phyloP scores from a whole-genome alignment of 23 red algal species.

The Gracilaria vermiculophylla region DNA sequence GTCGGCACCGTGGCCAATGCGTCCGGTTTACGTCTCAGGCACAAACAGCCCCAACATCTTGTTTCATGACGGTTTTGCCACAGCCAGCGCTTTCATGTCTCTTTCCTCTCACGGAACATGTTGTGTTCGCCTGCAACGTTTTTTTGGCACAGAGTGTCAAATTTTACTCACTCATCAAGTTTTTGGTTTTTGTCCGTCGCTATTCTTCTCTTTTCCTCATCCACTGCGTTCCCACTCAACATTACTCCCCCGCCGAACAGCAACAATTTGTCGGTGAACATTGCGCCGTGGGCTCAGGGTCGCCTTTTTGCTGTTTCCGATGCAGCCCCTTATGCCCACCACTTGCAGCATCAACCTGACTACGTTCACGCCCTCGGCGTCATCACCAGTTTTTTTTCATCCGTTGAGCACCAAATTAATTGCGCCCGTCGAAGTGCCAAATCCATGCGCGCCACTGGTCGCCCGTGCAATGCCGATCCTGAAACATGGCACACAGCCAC shows the following conservation, averaged over 20 bases:
- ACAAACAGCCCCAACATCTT: no score
- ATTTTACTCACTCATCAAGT: no score
- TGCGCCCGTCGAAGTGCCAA: background rate
- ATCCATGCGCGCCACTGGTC: background rate
- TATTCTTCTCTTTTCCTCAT: background rate
- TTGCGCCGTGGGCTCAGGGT: slow-evolving; percentile 5
- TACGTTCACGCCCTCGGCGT: background rate
- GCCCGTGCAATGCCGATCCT: background rate
- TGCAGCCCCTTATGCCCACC: background rate
- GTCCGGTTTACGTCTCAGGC: no score
- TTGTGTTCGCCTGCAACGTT: no score
- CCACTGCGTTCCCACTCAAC: background rate
- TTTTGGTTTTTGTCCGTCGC: background rate
- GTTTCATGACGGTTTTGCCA: no score
- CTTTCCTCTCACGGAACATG: no score
- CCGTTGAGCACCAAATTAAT: background rate
- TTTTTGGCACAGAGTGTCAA: no score
- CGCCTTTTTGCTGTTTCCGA: slow-evolving; percentile 10
- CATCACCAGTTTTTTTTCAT: background rate
- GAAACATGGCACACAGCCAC: background rate
- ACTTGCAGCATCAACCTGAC: background rate
- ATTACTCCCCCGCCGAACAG: background rate
- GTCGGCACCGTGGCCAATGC: no score
- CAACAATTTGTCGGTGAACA: background rate
- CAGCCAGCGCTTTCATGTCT: no score